These are phyloP conservation scores for Penicillium sp. DNA, from an alignment of 2,329 filamentous ascomycete species.

Conservation along the genomic window DNA sequence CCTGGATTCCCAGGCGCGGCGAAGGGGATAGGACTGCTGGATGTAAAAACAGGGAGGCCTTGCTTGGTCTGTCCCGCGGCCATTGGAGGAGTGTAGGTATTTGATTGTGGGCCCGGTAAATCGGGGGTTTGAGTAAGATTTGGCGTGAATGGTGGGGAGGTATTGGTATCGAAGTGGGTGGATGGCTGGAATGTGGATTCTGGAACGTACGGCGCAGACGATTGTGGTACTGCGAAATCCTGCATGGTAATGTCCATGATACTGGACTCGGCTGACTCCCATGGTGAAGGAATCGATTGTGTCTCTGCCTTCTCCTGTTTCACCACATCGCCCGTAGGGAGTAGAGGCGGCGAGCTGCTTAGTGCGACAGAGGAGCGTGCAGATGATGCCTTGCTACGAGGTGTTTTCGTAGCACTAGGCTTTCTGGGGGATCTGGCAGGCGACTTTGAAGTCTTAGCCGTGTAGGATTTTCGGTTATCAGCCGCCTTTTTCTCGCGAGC, in stretches of 20 bases:
- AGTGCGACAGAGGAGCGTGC: constrained; percentile 19
- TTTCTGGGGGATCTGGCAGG: constrained; percentile 39
- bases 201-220: constrained; percentile 5
- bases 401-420: constrained; percentile 28
- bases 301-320: constrained; percentile 11
- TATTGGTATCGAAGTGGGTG: constrained; percentile 13
- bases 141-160: constrained; percentile 38
- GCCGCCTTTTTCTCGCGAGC: constrained; percentile 55
- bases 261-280: constrained; percentile 8
- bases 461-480: constrained; percentile 47
- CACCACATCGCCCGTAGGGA: background rate
- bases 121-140: constrained; percentile 17
- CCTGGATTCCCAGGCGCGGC: constrained; percentile 21
- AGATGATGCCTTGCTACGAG: constrained; percentile 18
- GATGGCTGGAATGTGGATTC: constrained; percentile 13
- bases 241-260: constrained; percentile 12
- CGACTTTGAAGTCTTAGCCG: constrained; percentile 29
- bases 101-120: constrained; percentile 26
- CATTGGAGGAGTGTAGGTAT: constrained; percentile 39
- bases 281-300: background rate
- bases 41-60: constrained; percentile 57
- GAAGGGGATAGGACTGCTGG: constrained; percentile 54
- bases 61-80: constrained; percentile 45
- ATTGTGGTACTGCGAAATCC: constrained; percentile 12
- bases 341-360: constrained; percentile 15